These are phyloP conservation scores for Suhomyces guaymorum DNA, from an alignment of 1,139 yeast genomes.

Conservation along the genomic window DNA sequence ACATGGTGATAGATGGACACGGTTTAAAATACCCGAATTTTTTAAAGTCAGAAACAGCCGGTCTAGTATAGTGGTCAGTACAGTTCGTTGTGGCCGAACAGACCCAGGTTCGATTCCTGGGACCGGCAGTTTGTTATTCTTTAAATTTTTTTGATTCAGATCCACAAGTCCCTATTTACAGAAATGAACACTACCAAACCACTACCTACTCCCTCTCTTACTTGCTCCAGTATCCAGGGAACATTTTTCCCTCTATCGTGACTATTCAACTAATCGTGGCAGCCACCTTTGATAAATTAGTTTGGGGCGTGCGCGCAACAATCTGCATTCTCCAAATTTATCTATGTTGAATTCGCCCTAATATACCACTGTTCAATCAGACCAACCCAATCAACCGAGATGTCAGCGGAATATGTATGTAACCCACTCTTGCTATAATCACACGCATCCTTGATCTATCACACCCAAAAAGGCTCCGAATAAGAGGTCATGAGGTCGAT, in stretches of 20 bases:
- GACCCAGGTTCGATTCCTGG: slow-evolving; percentile 51
- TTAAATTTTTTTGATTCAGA: background rate
- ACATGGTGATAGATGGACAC: too few species aligned
- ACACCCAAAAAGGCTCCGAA: too few species aligned
- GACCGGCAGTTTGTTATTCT: slow-evolving; percentile 35
- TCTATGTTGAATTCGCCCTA: slow-evolving; percentile 1
- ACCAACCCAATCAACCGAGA: slow-evolving; percentile 3
- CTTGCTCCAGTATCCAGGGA: too few species aligned
- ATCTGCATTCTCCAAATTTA: slow-evolving; percentile 6
- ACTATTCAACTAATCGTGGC: too few species aligned
- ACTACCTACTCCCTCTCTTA: too few species aligned
- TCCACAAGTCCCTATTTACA: too few species aligned
- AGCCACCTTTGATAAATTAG: too few species aligned
- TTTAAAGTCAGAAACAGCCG: slow-evolving; percentile 24
- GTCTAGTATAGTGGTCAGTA: slow-evolving; percentile 48
- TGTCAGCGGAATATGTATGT: slow-evolving; percentile 13
- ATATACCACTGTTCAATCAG: slow-evolving; percentile 2
- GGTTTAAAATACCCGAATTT: background rate
- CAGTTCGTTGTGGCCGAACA: slow-evolving; percentile 49
- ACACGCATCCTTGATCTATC: too few species aligned
- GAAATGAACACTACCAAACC: background rate
- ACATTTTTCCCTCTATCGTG: too few species aligned
- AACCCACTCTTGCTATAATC: too few species aligned
- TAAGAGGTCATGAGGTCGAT: too few species aligned
- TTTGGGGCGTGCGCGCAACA: slow-evolving; percentile 7